These are phyloP conservation scores for Syzygium malaccense DNA, from an alignment of 441 rosid species.

Conservation along the genomic window DNA sequence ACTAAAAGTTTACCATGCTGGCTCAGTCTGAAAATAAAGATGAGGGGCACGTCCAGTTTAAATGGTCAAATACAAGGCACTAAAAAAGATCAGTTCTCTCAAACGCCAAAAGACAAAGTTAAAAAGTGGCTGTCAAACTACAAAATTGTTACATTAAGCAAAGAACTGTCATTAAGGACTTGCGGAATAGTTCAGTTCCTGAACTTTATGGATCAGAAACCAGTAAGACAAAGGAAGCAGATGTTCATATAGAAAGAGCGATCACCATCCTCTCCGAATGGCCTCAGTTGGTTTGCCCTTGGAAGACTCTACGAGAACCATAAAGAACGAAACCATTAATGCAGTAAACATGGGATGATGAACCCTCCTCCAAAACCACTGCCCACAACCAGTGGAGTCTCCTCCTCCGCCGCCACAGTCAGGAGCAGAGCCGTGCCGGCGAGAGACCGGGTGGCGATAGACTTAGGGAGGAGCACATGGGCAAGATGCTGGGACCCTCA, in stretches of 20 bases:
- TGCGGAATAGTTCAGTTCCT: not conserved
- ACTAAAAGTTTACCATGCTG: too few species aligned
- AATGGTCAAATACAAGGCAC: not conserved
- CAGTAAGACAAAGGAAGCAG: too few species aligned
- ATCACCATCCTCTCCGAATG: too few species aligned
- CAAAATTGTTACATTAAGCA: not conserved
- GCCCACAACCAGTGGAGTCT: not conserved
- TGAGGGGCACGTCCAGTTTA: not conserved
- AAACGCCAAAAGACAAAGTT: too few species aligned
- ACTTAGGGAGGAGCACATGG: slow-evolving; percentile 66
- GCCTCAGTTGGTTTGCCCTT: too few species aligned
- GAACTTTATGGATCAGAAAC: too few species aligned
- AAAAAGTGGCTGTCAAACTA: not conserved
- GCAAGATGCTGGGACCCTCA: slow-evolving; percentile 30
- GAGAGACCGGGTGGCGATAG: slow-evolving; percentile 41
- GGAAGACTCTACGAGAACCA: too few species aligned
- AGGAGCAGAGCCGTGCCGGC: slow-evolving; percentile 19
- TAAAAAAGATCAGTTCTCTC: not conserved
- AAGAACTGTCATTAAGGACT: not conserved
- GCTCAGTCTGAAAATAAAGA: too few species aligned
- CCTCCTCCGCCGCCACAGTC: not conserved
- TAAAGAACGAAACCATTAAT: too few species aligned
- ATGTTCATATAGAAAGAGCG: too few species aligned
- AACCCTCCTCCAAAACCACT: not conserved
- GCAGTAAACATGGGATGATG: not conserved